phyloP scores from a whole-genome alignment of 768 basidiomycete species.

The Mycena filopes region DNA sequence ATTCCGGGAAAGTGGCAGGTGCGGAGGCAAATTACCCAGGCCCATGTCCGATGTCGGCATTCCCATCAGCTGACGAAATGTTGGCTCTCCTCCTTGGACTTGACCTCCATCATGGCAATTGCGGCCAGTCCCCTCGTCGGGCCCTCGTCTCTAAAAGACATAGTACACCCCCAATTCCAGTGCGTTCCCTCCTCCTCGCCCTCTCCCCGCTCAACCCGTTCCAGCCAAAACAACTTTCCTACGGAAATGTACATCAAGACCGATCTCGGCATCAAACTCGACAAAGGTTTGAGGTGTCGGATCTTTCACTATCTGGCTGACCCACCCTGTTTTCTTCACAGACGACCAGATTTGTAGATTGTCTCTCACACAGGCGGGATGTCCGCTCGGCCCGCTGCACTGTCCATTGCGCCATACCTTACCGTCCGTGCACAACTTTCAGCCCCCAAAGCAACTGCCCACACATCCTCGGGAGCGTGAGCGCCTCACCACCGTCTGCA shows the following conservation, averaged over 20 bases:
- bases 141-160: slow-evolving; percentile 70
- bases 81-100: too few species aligned
- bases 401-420: slow-evolving; percentile 94
- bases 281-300: slow-evolving; percentile 71
- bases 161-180: slow-evolving; percentile 91
- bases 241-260: slow-evolving; percentile 85
- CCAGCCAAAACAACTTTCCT: slow-evolving; percentile 81
- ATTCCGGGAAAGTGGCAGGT: too few species aligned
- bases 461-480: slow-evolving; percentile 87
- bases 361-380: slow-evolving; percentile 82
- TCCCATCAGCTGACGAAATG: too few species aligned
- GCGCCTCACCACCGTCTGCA: slow-evolving; percentile 92
- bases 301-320: slow-evolving; percentile 5
- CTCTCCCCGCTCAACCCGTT: too few species aligned
- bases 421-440: slow-evolving; percentile 90
- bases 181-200: too few species aligned
- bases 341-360: slow-evolving; percentile 96
- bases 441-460: slow-evolving; percentile 84
- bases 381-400: slow-evolving; percentile 90
- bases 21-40: too few species aligned
- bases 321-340: slow-evolving; percentile 44
- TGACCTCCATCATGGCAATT: slow-evolving; percentile 38
- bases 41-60: too few species aligned
- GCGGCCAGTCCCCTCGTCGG: slow-evolving; percentile 62
- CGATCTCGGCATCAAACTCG: slow-evolving; percentile 87